A percentile compares a stretch with the other conserved stretches of the same genome.
Conservation (phyloP, 345 rosid genomes). For the Moringa oleifera region DNA sequence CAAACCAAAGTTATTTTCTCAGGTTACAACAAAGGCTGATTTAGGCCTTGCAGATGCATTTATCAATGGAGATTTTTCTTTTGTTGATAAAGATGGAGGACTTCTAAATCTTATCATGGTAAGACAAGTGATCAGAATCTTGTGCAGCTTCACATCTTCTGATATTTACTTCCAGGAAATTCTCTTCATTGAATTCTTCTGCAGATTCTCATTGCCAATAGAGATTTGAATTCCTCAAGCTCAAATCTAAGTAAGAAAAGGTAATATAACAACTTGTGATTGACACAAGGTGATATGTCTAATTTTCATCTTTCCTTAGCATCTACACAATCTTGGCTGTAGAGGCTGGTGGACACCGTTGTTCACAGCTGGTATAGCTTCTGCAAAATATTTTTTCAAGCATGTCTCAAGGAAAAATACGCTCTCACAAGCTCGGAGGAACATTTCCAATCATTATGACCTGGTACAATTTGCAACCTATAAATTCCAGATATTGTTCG, state of each 20-base stretch:
- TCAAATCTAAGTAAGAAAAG: slow-evolving; percentile 54
- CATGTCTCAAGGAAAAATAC: slow-evolving; percentile 77
- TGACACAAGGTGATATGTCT: neutral
- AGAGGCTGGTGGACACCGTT: slow-evolving; percentile 99
- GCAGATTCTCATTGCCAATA: slow-evolving; percentile 73
- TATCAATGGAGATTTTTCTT: slow-evolving; percentile 74
- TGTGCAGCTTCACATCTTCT: neutral
- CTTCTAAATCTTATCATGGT: slow-evolving; percentile 75
- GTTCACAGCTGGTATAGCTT: slow-evolving; percentile 64
- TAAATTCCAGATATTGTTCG: neutral
- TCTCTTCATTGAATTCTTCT: neutral
- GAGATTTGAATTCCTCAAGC: slow-evolving; percentile 39
- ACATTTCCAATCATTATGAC: slow-evolving; percentile 87
- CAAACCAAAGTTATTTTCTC: slow-evolving; percentile 5
- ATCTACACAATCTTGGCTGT: neutral
- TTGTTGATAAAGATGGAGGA: slow-evolving; percentile 68
- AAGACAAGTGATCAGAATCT: slow-evolving; percentile 10
- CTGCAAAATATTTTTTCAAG: slow-evolving; percentile 68
- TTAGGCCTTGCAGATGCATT: slow-evolving; percentile 89
- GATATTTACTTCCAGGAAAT: neutral
- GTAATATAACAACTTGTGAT: slow-evolving; percentile 19
- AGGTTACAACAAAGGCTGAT: slow-evolving; percentile 94
- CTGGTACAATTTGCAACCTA: slow-evolving; percentile 37
- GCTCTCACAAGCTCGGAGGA: slow-evolving; percentile 88
- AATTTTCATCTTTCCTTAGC: neutral